Base-by-base conservation (phyloP, 192 early-diverging fungal species). In the Backusella mclennaniae region DNA sequence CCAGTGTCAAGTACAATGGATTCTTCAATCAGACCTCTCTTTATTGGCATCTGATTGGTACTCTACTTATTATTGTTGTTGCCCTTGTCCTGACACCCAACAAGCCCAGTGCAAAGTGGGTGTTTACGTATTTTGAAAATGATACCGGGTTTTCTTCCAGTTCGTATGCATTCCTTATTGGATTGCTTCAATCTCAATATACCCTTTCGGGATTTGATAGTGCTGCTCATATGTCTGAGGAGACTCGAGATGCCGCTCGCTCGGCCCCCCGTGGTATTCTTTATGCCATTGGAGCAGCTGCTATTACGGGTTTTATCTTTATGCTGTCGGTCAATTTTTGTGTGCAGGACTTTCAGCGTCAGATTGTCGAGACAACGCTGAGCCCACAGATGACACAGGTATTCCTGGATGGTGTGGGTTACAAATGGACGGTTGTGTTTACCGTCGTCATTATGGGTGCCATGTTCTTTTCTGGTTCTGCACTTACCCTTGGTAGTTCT, bases 141-240 rank as follows among this genome's bases (percentile, higher is more conserved):
- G 78, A 86, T 69, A 87, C 88, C 1, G 88, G 88, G 4, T 89
- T 86, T 70, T 77, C 76, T 0, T 82, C 80, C 14, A 82, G 76
- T 73, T 81, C 81, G 12, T 89, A 89, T 68, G 85, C 83, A 44
- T 85, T 87, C 46, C 80, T 87, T 63, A 75, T 89, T 31, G 88
- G 87, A 26, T 71, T 89, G 6, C 73, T 89, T 3, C 84, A 85
- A 66, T 86, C 83, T 36, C 87, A 87, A 72, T 89, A 88, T 74
- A 89, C 88, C 7, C 80, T 89, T 21, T 89, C 88, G 2, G 88
- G 88, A 42, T 89, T 85, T 71, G 88, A 87, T 38, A 76, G 78
- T 33, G 82, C 82, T 8, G 82, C 82, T 6, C 82, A 83, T 49
- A 80, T 88, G 87, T 84, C 85, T 5, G 88, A 89, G 49, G 88